phyloP scores from a whole-genome alignment of 2,329 filamentous ascomycete genomes.

The Aspergillus transmontanensis region DNA sequence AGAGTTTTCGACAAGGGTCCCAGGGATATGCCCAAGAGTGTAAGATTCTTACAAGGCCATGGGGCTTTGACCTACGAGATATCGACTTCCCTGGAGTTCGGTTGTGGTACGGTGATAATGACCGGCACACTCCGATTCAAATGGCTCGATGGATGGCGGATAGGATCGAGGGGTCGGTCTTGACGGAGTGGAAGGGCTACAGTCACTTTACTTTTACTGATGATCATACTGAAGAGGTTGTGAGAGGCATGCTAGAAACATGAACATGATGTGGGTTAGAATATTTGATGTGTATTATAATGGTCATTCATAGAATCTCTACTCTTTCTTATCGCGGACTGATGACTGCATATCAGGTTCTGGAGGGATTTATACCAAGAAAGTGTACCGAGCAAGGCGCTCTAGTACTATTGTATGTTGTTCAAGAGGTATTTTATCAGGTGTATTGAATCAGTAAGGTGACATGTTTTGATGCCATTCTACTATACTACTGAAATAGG shows the following conservation, averaged over 20 bases:
- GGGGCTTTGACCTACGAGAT: not conserved
- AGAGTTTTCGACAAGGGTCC: not conserved
- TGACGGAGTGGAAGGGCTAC: slow-evolving; percentile 1
- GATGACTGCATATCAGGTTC: not conserved
- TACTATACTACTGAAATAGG: too few relatives aligned
- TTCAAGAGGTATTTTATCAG: too few relatives aligned
- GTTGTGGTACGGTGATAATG: not conserved
- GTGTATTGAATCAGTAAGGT: too few relatives aligned
- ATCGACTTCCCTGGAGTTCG: not conserved
- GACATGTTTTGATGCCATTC: too few relatives aligned
- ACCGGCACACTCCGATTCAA: not conserved
- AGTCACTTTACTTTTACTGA: slow-evolving; percentile 1
- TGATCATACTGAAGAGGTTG: not conserved
- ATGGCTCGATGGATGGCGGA: slow-evolving; percentile 2
- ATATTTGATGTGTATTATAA: not conserved
- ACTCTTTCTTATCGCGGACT: not conserved
- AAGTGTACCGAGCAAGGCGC: too few relatives aligned
- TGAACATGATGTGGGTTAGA: not conserved
- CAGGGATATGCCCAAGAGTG: not conserved
- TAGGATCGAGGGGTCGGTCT: not conserved
- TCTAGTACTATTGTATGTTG: too few relatives aligned
- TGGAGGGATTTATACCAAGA: too few relatives aligned
- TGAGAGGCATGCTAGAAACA: not conserved
- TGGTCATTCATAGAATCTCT: not conserved
- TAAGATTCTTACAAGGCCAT: not conserved